phyloP scores from a whole-genome alignment of 371 early-diverging fungal genomes.

The Mucor lusitanicus region DNA sequence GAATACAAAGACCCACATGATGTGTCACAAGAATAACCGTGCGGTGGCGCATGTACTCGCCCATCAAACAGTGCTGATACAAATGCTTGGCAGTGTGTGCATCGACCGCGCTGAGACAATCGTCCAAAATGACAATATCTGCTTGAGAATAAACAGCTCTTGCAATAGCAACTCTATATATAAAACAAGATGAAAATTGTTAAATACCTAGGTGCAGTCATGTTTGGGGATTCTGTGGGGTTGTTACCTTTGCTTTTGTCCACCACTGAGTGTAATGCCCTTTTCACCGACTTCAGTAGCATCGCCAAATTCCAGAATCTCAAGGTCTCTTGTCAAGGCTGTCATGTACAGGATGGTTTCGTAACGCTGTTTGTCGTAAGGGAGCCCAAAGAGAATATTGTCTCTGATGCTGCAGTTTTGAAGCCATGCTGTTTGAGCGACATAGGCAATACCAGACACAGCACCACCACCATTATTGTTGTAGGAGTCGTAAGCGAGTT shows the following conservation, averaged over 20 bases:
- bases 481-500: background rate
- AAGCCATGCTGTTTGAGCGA: slow-evolving; percentile 83
- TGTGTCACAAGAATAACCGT: slow-evolving; percentile 89
- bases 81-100: slow-evolving; percentile 87
- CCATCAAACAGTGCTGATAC: slow-evolving; percentile 66
- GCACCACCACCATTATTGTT: slow-evolving; percentile 29
- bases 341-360: slow-evolving; percentile 65
- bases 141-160: slow-evolving; percentile 78
- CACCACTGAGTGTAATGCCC: slow-evolving; percentile 88
- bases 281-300: slow-evolving; percentile 89
- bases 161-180: slow-evolving; percentile 69
- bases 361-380: slow-evolving; percentile 67
- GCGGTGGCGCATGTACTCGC: slow-evolving; percentile 67
- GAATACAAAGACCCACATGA: slow-evolving; percentile 75
- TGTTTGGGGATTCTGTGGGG: no score
- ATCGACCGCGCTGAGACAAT: slow-evolving; percentile 82
- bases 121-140: slow-evolving; percentile 73
- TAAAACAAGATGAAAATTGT: no score
- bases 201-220: no score
- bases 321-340: slow-evolving; percentile 80
- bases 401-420: slow-evolving; percentile 79
- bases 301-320: slow-evolving; percentile 82
- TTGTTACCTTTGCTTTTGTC: slow-evolving; percentile 75
- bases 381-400: slow-evolving; percentile 82
- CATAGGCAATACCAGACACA: slow-evolving; percentile 69